A percentile compares a stretch with the other conserved stretches of the same genome.
Conservation (phyloP, 148 eudicot genomes). For the Linanthus parryae region DNA sequence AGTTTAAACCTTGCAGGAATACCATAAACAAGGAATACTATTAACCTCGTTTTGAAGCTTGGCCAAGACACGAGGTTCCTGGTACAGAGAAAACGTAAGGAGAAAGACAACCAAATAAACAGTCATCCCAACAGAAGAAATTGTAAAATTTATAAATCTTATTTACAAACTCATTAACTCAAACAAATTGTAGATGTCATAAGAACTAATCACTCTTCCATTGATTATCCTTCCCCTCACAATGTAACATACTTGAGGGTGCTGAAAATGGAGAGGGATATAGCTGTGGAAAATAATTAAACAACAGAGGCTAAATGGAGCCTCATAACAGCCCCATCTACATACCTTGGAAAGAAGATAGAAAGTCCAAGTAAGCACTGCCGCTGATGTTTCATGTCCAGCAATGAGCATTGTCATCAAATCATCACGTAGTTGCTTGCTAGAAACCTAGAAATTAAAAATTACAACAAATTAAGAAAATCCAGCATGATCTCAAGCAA, state of each 20-base stretch:
- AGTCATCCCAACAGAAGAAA: neutral
- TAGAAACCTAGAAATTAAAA: slow-evolving; percentile 57
- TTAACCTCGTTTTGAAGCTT: slow-evolving; percentile 91
- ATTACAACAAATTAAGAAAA: slow-evolving; percentile 15
- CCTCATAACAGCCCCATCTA: no score
- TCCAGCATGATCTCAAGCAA: slow-evolving; percentile 3
- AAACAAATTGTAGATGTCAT: no score
- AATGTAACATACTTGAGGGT: no score
- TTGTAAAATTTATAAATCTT: neutral
- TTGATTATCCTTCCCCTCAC: no score
- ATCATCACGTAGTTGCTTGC: slow-evolving; percentile 99
- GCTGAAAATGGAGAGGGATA: no score
- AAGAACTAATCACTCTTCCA: no score
- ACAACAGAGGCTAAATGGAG: no score
- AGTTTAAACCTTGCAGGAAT: neutral
- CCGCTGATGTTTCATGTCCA: slow-evolving; percentile 99
- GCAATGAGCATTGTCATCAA: slow-evolving; percentile 97
- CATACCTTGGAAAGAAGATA: slow-evolving; percentile 85
- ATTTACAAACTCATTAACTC: neutral
- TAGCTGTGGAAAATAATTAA: no score
- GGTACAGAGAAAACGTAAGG: slow-evolving; percentile 10
- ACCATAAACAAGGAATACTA: neutral
- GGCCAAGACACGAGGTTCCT: slow-evolving; percentile 78
- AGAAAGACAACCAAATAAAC: neutral
- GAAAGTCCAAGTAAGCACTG: slow-evolving; percentile 96